Conservation (phyloP, 164 flowering plant genomes). For the Aristolochia fimbriata region DNA sequence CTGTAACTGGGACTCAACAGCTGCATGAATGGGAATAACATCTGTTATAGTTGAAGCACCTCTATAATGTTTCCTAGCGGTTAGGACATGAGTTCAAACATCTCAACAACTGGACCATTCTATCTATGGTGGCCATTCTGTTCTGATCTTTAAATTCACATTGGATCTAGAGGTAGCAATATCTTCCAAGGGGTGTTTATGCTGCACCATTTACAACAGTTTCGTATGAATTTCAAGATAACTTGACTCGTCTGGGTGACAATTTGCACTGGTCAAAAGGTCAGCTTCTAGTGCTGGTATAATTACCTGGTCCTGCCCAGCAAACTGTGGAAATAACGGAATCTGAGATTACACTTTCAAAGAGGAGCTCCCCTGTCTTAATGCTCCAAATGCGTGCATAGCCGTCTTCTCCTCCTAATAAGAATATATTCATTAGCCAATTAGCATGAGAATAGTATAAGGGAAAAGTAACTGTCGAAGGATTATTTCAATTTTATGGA, state of each 20-base stretch:
- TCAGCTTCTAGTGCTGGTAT: not conserved
- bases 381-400: slow-evolving; percentile 67
- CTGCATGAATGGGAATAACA: too few relatives aligned
- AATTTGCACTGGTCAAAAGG: not conserved
- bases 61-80: too few relatives aligned
- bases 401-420: slow-evolving; percentile 82
- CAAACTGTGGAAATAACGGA: slow-evolving; percentile 40
- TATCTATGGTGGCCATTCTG: too few relatives aligned
- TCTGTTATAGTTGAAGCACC: too few relatives aligned
- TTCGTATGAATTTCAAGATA: not conserved
- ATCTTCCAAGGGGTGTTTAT: too few relatives aligned
- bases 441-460: slow-evolving; percentile 2
- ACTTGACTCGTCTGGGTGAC: not conserved
- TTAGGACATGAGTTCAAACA: too few relatives aligned
- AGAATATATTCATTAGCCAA: slow-evolving; percentile 4
- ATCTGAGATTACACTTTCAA: slow-evolving; percentile 34
- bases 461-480: not conserved
- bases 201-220: not conserved
- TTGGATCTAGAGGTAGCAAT: too few relatives aligned
- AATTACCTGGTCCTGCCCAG: slow-evolving; percentile 30
- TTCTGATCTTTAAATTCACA: too few relatives aligned
- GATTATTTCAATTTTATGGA: slow-evolving; percentile 1
- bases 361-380: slow-evolving; percentile 67
- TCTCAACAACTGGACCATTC: too few relatives aligned
- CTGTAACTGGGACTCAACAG: too few relatives aligned